A percentile compares a stretch with the other conserved stretches of the same genome.
Conservation (phyloP, 1,284 basidiomycete genomes). For the Irpex sp. region DNA sequence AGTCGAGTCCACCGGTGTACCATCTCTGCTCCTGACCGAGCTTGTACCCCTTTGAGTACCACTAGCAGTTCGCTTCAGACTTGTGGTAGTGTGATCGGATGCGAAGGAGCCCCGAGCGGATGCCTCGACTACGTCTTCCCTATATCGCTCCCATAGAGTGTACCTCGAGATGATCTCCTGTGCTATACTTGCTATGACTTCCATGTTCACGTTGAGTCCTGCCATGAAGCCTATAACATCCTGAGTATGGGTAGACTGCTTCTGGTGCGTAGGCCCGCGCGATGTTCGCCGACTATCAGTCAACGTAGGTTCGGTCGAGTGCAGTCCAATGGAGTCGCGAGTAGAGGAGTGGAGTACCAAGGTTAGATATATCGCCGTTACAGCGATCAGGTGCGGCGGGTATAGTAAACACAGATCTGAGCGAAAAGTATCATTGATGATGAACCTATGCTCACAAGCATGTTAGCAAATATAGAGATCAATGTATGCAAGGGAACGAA, state of each 20-base stretch:
- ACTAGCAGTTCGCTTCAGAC: conserved; percentile 20
- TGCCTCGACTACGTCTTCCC: conserved; percentile 43
- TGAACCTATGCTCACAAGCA: conserved; percentile 58
- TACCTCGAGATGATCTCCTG: conserved; percentile 93
- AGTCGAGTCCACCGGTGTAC: conserved; percentile 27
- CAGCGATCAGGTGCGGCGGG: conserved; percentile 91
- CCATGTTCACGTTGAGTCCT: conserved; percentile 80
- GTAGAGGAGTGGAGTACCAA: conserved; percentile 65
- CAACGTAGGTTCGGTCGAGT: conserved; percentile 16
- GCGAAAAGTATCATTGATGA: conserved; percentile 95
- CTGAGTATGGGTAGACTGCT: conserved; percentile 46
- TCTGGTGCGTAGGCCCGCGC: conserved; percentile 33
- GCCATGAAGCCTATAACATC: conserved; percentile 84
- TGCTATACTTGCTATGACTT: conserved; percentile 79
- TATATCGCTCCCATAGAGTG: conserved; percentile 81
- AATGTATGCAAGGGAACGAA: conserved; percentile 25
- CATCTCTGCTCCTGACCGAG: conserved; percentile 16
- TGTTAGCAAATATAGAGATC: neutral
- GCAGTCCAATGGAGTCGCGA: conserved; percentile 35
- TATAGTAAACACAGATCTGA: conserved; percentile 88
- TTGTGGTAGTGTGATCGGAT: neutral
- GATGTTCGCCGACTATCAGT: conserved; percentile 45
- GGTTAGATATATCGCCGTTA: conserved; percentile 87
- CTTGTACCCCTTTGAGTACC: conserved; percentile 22
- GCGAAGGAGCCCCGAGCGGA: conserved; percentile 20